Percentiles rank a stretch among this genome's conserved stretches.
phyloP scores from a whole-genome alignment of 345 rosid genomes.

The Arabidopsis arenosa region DNA sequence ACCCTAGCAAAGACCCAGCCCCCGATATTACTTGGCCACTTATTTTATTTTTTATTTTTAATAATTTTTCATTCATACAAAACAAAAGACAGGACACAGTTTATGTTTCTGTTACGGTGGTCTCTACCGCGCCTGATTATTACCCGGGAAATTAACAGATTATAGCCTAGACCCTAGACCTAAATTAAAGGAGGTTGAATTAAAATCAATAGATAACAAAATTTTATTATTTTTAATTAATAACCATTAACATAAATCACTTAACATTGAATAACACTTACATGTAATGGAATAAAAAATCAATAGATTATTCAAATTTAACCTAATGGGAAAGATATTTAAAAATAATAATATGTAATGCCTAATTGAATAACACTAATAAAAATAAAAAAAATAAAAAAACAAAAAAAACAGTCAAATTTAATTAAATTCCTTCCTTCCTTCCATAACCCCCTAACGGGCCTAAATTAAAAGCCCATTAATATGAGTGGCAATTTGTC shows the following conservation, averaged over 20 bases:
- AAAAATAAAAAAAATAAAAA: too few relatives aligned
- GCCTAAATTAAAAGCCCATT: conserved; percentile 18
- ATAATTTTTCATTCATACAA: not conserved
- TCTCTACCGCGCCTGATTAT: conserved; percentile 32
- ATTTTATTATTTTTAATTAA: too few relatives aligned
- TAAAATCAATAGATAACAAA: too few relatives aligned
- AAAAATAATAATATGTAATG: too few relatives aligned
- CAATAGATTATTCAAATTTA: too few relatives aligned
- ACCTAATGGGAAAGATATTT: too few relatives aligned
- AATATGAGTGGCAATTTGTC: not conserved
- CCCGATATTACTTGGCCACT: conserved; percentile 24
- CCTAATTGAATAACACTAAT: too few relatives aligned
- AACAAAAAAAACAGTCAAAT: too few relatives aligned
- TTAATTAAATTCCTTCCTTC: not conserved
- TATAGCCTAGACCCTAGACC: too few relatives aligned
- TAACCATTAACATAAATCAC: too few relatives aligned
- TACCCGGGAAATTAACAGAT: not conserved
- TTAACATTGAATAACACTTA: too few relatives aligned
- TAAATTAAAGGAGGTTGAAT: not conserved
- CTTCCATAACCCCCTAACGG: not conserved
- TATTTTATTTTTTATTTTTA: not conserved
- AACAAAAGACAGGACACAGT: not conserved
- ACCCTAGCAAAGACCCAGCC: conserved; percentile 59
- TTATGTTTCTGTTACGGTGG: conserved; percentile 24
- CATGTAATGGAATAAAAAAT: too few relatives aligned